Evolutionary conservation across 164 flowering plant genomes (phyloP).

Genomic region (Protea cynaroides): DNA sequence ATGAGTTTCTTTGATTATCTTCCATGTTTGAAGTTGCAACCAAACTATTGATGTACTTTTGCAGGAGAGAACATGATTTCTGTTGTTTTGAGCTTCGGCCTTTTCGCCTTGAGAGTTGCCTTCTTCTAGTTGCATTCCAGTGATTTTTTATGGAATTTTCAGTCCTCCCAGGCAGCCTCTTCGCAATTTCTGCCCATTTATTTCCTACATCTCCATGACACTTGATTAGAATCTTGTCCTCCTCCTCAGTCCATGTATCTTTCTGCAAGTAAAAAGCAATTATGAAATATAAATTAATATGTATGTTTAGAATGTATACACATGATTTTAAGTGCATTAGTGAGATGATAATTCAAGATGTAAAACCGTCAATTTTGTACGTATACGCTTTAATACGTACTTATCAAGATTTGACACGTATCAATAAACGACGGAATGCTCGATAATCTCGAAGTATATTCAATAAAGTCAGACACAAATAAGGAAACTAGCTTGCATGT

Average conservation of each 20-base stretch:
- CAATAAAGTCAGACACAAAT: background rate
- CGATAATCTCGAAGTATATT: too few relatives aligned
- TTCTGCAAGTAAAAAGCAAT: conserved; percentile 30
- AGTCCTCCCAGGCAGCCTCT: conserved; percentile 45
- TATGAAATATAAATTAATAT: background rate
- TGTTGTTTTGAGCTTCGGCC: conserved; percentile 11
- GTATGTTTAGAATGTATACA: background rate
- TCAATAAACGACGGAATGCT: too few relatives aligned
- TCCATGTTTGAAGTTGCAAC: conserved; percentile 1
- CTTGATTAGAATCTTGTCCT: conserved; percentile 38
- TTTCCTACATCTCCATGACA: conserved; percentile 48
- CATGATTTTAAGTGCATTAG: background rate
- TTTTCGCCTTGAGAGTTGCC: conserved; percentile 30
- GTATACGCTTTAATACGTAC: background rate
- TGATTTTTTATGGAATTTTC: conserved; percentile 64
- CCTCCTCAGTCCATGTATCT: conserved; percentile 51
- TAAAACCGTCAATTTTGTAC: background rate
- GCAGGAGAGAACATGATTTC: conserved; percentile 26
- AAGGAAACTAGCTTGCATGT: background rate
- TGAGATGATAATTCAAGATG: background rate
- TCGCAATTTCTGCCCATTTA: conserved; percentile 57
- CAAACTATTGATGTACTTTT: conserved; percentile 37
- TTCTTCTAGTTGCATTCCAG: conserved; percentile 62
- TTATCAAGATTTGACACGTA: background rate
- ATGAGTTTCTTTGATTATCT: background rate